Evolutionary conservation across 1,284 basidiomycete genomes (phyloP).

Genomic region (Paramarasmius palmivorus): DNA sequence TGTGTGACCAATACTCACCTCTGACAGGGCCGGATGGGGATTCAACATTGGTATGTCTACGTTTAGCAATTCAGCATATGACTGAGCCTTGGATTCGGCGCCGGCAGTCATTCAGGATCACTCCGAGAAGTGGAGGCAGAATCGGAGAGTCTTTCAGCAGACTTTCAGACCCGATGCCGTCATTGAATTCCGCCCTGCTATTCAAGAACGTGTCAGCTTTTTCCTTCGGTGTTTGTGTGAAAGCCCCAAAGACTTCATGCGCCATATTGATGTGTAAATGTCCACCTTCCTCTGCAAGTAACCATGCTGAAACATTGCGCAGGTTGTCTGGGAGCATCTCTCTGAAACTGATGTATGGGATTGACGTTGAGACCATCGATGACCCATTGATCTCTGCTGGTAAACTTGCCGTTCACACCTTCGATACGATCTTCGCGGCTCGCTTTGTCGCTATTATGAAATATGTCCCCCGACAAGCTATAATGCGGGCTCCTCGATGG

Average conservation of each 20-base stretch:
- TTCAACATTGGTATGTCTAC: too few relatives aligned
- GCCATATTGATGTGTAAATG: not conserved
- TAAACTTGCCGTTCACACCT: too few relatives aligned
- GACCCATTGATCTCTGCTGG: not conserved
- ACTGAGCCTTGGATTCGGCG: too few relatives aligned
- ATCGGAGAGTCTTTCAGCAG: too few relatives aligned
- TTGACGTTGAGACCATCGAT: not conserved
- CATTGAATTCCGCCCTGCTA: too few relatives aligned
- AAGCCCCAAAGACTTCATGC: not conserved
- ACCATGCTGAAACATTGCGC: not conserved
- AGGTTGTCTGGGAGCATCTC: not conserved
- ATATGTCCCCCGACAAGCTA: not conserved
- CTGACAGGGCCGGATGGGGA: too few relatives aligned
- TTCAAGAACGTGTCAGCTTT: too few relatives aligned
- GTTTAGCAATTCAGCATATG: too few relatives aligned
- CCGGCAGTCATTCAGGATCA: too few relatives aligned
- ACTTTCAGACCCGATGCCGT: too few relatives aligned
- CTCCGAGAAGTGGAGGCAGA: too few relatives aligned
- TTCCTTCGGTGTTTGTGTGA: not conserved
- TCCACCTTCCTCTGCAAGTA: not conserved
- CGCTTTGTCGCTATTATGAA: not conserved
- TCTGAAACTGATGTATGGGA: not conserved
- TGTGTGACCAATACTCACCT: too few relatives aligned
- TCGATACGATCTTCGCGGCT: not conserved
- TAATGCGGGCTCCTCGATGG: not conserved